Evolutionary conservation across 257 asterid species (phyloP).

Genomic region (Voacanga thouarsii): DNA sequence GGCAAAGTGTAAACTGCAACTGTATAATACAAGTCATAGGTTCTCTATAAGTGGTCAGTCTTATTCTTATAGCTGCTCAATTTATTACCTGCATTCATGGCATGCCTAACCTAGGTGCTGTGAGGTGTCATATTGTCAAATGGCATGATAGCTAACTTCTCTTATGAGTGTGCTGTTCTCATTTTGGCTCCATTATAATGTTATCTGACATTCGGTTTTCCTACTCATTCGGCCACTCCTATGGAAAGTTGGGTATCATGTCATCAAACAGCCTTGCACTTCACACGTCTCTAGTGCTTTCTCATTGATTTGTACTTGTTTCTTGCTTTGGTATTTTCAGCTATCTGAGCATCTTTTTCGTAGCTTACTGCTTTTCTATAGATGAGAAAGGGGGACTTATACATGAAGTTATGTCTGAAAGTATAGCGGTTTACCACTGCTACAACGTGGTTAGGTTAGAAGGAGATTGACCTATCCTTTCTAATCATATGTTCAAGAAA

Average conservation of each 20-base stretch:
- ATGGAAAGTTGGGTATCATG: background rate
- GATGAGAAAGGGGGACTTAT: background rate
- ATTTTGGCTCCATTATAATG: background rate
- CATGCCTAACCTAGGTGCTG: background rate
- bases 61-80: background rate
- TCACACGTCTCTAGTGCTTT: background rate
- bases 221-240: background rate
- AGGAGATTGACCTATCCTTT: background rate
- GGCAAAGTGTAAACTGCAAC: background rate
- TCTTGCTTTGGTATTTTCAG: background rate
- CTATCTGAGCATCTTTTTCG: background rate
- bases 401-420: background rate
- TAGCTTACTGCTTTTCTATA: background rate
- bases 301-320: background rate
- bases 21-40: background rate
- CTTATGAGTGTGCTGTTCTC: background rate
- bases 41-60: background rate
- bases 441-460: background rate
- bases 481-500: background rate
- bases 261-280: background rate
- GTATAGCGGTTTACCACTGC: background rate
- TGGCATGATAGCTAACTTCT: background rate
- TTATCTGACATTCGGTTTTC: background rate
- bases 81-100: background rate
- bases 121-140: background rate